Percentiles rank a stretch among this genome's conserved stretches.
These are phyloP conservation scores for Podospora didyma DNA, from an alignment of 495 filamentous ascomycete genomes.

Conservation along the genomic window DNA sequence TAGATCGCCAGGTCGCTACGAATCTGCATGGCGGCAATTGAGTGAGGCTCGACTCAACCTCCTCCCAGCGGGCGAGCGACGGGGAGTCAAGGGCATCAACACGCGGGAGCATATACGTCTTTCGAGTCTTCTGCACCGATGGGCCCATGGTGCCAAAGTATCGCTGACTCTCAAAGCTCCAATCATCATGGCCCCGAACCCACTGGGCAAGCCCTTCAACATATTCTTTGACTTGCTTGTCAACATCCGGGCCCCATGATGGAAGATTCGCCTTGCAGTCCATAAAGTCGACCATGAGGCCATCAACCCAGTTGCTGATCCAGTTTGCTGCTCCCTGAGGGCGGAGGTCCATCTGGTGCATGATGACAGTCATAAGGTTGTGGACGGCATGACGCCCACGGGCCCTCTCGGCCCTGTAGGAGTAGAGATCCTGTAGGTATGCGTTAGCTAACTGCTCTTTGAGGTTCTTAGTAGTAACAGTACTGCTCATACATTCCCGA, in stretches of 20 bases:
- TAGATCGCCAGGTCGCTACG: background rate
- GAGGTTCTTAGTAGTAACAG: background rate
- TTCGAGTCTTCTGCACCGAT: background rate
- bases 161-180: slow-evolving; percentile 8
- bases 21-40: slow-evolving; percentile 6
- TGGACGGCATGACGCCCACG: slow-evolving; percentile 2
- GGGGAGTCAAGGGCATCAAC: background rate
- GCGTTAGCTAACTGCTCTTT: background rate
- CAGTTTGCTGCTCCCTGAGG: background rate
- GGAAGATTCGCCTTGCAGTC: background rate
- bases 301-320: background rate
- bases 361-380: slow-evolving; percentile 5
- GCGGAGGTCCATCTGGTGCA: background rate
- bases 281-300: background rate
- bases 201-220: background rate
- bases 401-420: background rate
- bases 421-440: background rate
- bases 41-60: background rate
- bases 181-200: background rate
- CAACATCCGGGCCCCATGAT: background rate
- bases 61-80: background rate
- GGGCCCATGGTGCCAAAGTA: slow-evolving; percentile 4
- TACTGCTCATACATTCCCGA: background rate
- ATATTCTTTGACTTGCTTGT: background rate
- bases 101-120: background rate